A percentile compares a stretch with the other conserved stretches of the same genome.
phyloP scores from a whole-genome alignment of 1,284 basidiomycete species.

The Mycena sp. region DNA sequence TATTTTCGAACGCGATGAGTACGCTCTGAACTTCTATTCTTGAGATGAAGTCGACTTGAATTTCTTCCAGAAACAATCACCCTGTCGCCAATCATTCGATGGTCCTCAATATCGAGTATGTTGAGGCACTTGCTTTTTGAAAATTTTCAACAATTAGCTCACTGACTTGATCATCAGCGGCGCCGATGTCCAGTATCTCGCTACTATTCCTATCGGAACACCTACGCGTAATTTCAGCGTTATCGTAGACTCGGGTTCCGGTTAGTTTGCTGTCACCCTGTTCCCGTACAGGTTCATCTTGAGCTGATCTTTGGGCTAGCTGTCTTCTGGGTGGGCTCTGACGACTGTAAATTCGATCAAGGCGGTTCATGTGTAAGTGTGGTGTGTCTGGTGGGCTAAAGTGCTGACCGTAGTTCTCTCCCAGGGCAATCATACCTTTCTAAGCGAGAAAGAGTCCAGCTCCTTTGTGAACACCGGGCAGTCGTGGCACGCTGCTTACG shows the following conservation, averaged over 20 bases:
- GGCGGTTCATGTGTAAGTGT: slow-evolving; percentile 42
- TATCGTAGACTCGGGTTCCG: slow-evolving; percentile 45
- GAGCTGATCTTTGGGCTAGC: too few relatives aligned
- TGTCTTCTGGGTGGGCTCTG: slow-evolving; percentile 32
- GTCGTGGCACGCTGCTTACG: slow-evolving; percentile 75
- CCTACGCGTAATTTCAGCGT: slow-evolving; percentile 39
- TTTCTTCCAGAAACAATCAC: too few relatives aligned
- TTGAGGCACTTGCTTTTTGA: not conserved
- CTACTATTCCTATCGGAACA: slow-evolving; percentile 39
- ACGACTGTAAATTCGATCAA: slow-evolving; percentile 24
- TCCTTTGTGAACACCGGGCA: slow-evolving; percentile 63
- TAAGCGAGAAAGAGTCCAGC: slow-evolving; percentile 67
- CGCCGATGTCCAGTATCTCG: slow-evolving; percentile 22
- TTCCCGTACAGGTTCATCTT: too few relatives aligned
- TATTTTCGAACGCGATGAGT: too few relatives aligned
- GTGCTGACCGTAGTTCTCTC: not conserved
- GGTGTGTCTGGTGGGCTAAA: not conserved
- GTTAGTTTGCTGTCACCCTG: too few relatives aligned
- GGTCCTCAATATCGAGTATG: slow-evolving; percentile 22
- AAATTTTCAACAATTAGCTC: too few relatives aligned
- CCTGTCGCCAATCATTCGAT: too few relatives aligned
- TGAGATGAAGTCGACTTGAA: too few relatives aligned
- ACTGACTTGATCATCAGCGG: slow-evolving; percentile 16
- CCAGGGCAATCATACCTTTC: slow-evolving; percentile 67
- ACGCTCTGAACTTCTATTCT: too few relatives aligned